Evolutionary conservation across 352 stramenopile genomes (phyloP).

Genomic region (Hyaloperonospora brassicae): DNA sequence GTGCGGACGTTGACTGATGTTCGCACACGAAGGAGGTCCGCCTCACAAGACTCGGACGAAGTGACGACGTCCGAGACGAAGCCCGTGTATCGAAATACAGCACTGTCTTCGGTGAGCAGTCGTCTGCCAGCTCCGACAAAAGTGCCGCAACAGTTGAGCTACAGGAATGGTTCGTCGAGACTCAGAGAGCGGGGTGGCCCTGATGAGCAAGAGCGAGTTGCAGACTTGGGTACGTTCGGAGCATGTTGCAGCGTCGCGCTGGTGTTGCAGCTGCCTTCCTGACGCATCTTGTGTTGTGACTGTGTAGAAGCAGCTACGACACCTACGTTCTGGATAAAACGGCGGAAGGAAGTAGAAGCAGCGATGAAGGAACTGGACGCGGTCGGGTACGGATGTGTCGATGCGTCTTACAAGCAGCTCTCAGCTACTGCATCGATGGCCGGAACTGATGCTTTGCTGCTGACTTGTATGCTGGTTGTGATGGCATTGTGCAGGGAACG

Average conservation of each 20-base stretch:
- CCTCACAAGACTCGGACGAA: conserved; percentile 15
- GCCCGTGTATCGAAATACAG: conserved; percentile 9
- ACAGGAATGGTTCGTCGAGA: not conserved
- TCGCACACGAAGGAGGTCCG: conserved; percentile 17
- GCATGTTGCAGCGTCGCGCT: not conserved
- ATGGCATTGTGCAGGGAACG: conserved; percentile 12
- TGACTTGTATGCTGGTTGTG: not conserved
- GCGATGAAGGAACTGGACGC: conserved; percentile 30
- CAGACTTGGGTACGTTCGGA: conserved; percentile 11
- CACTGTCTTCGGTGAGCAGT: conserved; percentile 8
- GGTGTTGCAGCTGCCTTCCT: not conserved
- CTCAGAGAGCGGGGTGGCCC: conserved; percentile 6
- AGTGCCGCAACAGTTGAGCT: conserved; percentile 6
- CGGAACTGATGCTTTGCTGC: too few species aligned
- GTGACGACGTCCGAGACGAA: conserved; percentile 4
- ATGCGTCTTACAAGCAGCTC: not conserved
- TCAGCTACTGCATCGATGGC: not conserved
- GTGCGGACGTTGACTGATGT: not conserved
- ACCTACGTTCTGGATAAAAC: conserved; percentile 35
- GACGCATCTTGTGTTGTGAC: not conserved
- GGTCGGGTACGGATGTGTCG: conserved; percentile 29
- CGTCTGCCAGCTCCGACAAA: conserved; percentile 21
- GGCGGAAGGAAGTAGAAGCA: conserved; percentile 23
- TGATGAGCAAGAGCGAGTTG: conserved; percentile 4
- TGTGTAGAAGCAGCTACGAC: conserved; percentile 16